A percentile compares a stretch with the other conserved stretches of the same genome.
Evolutionary conservation across 305 asterid genomes (phyloP).

Genomic region (Ajuga reptans): DNA sequence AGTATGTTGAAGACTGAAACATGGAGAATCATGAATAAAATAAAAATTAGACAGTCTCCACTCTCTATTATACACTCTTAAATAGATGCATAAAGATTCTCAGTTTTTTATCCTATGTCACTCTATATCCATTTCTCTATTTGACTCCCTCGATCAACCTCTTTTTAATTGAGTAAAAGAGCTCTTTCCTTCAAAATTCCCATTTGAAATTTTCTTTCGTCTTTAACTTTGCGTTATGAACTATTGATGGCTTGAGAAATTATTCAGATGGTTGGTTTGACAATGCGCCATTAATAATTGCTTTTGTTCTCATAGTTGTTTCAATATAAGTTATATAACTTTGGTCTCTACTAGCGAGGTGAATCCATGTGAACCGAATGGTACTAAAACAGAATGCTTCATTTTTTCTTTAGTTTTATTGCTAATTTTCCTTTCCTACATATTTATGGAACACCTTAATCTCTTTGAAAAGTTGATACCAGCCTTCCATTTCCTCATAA

Average conservation of each 20-base stretch:
- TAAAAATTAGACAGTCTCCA: not conserved
- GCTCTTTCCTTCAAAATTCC: not conserved
- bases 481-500: not conserved
- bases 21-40: not conserved
- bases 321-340: not conserved
- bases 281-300: not conserved
- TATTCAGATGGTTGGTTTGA: not conserved
- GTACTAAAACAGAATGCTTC: not conserved
- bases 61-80: not conserved
- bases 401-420: not conserved
- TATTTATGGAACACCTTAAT: not conserved
- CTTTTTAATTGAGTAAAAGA: not conserved
- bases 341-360: not conserved
- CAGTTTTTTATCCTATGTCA: not conserved
- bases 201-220: not conserved
- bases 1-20: not conserved
- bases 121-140: not conserved
- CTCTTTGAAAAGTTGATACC: not conserved
- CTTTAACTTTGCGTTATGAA: not conserved
- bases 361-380: not conserved
- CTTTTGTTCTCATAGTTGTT: not conserved
- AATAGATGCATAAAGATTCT: not conserved
- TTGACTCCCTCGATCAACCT: not conserved
- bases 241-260: not conserved
- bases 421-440: not conserved